Conservation (phyloP, 106 monocot species). For the Dioscorea zingiberensis region DNA sequence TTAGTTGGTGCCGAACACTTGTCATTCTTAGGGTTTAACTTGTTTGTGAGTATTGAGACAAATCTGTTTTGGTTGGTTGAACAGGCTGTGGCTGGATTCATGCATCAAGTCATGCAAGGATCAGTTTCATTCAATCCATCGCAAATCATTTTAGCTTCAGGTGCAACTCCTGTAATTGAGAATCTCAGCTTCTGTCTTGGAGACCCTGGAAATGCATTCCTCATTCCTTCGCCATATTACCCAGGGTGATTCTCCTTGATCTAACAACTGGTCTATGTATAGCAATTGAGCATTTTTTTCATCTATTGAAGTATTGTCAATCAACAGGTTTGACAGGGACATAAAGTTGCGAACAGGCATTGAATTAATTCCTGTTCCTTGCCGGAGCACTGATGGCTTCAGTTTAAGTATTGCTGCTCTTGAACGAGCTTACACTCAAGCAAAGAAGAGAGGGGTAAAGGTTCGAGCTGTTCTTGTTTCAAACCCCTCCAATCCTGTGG, state of each 20-base stretch:
- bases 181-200: conserved; percentile 39
- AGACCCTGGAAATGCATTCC: conserved; percentile 39
- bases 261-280: background rate
- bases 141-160: conserved; percentile 32
- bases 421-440: conserved; percentile 79
- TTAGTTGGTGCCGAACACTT: too few species aligned
- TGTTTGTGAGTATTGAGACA: background rate
- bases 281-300: background rate
- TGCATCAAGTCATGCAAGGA: conserved; percentile 32
- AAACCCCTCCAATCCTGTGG: conserved; percentile 90
- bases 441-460: conserved; percentile 77
- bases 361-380: conserved; percentile 89
- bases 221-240: conserved; percentile 42
- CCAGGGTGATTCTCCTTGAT: conserved; percentile 20
- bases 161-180: conserved; percentile 46
- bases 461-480: conserved; percentile 84
- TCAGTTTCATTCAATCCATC: conserved; percentile 23
- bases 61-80: background rate
- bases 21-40: too few species aligned
- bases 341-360: conserved; percentile 76
- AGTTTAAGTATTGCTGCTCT: conserved; percentile 67
- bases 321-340: conserved; percentile 80
- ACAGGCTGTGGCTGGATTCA: conserved; percentile 42
- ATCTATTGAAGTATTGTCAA: background rate
- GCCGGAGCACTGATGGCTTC: conserved; percentile 82